Percentiles rank a stretch among this genome's conserved stretches.
Evolutionary conservation across 768 basidiomycete species (phyloP).

Genomic region (Boletus tomentosulus): DNA sequence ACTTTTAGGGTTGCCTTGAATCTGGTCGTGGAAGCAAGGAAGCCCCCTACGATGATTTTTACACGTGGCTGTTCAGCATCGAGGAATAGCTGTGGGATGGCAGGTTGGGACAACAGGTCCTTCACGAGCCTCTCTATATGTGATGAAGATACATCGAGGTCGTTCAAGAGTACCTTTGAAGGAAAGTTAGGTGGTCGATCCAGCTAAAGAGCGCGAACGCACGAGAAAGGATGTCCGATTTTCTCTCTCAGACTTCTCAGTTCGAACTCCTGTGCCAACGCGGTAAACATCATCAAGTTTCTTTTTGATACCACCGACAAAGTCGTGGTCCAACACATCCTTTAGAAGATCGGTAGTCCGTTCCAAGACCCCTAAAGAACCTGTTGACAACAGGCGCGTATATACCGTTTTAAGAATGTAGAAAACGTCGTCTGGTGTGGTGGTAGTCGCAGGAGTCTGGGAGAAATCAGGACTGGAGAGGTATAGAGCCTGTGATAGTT

Average conservation of each 20-base stretch:
- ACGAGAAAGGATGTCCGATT: conserved; percentile 80
- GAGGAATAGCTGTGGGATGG: conserved; percentile 65
- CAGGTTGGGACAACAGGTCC: conserved; percentile 53
- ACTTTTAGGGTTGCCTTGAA: conserved; percentile 76
- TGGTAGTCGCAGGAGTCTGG: conserved; percentile 60
- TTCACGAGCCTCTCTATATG: conserved; percentile 81
- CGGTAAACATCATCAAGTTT: conserved; percentile 90
- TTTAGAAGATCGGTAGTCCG: conserved; percentile 58
- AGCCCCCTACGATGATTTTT: conserved; percentile 42
- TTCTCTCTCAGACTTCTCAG: conserved; percentile 80
- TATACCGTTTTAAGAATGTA: conserved; percentile 89
- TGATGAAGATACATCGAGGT: conserved; percentile 86
- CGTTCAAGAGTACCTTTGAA: conserved; percentile 79
- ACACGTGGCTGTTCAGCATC: conserved; percentile 51
- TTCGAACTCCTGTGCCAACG: conserved; percentile 45
- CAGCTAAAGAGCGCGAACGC: conserved; percentile 28
- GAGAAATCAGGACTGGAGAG: conserved; percentile 72
- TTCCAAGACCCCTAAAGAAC: conserved; percentile 56
- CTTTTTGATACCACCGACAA: conserved; percentile 71
- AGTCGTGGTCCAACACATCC: conserved; percentile 80
- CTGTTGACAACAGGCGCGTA: conserved; percentile 72
- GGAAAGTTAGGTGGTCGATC: neutral
- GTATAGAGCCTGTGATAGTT: conserved; percentile 67
- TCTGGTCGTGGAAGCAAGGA: conserved; percentile 54
- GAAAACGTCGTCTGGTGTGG: conserved; percentile 90